Percentiles rank a stretch among this genome's conserved stretches.
Evolutionary conservation across 495 filamentous ascomycete genomes (phyloP).

Genomic region (Talaromyces proteolyticus): DNA sequence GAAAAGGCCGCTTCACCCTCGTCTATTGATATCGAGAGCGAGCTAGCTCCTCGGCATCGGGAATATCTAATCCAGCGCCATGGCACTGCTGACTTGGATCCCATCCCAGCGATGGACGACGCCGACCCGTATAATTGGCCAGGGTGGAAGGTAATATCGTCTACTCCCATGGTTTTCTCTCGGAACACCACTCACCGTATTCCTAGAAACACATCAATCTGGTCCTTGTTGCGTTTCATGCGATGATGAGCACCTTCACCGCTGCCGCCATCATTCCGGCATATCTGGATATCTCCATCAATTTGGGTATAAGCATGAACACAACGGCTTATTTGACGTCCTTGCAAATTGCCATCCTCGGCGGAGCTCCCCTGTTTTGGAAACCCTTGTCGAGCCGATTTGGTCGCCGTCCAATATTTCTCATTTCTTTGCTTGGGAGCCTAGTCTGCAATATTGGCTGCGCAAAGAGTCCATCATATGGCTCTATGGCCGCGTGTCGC

Average conservation of each 20-base stretch:
- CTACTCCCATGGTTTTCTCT: background rate
- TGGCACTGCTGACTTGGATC: constrained; percentile 46
- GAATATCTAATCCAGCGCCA: constrained; percentile 40
- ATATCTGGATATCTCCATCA: constrained; percentile 24
- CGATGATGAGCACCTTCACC: constrained; percentile 36
- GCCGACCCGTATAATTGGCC: constrained; percentile 53
- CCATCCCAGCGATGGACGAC: constrained; percentile 36
- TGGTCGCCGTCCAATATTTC: constrained; percentile 29
- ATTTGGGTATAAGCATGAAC: constrained; percentile 21
- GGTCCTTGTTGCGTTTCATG: constrained; percentile 33
- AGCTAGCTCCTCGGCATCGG: constrained; percentile 14
- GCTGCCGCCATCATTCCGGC: constrained; percentile 35
- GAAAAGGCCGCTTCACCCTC: background rate
- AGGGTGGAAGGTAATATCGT: constrained; percentile 40
- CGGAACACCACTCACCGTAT: background rate
- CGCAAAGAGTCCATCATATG: constrained; percentile 16
- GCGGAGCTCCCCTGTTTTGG: constrained; percentile 29
- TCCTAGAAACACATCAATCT: constrained; percentile 34
- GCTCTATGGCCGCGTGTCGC: constrained; percentile 20
- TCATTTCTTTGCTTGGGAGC: constrained; percentile 25
- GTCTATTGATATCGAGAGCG: background rate
- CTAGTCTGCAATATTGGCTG: constrained; percentile 25
- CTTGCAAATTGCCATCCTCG: constrained; percentile 30
- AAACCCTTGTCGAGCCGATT: constrained; percentile 35
- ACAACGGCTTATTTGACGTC: constrained; percentile 26